These are phyloP conservation scores for Lycium barbarum DNA, from an alignment of 257 asterid species.

Conservation along the genomic window DNA sequence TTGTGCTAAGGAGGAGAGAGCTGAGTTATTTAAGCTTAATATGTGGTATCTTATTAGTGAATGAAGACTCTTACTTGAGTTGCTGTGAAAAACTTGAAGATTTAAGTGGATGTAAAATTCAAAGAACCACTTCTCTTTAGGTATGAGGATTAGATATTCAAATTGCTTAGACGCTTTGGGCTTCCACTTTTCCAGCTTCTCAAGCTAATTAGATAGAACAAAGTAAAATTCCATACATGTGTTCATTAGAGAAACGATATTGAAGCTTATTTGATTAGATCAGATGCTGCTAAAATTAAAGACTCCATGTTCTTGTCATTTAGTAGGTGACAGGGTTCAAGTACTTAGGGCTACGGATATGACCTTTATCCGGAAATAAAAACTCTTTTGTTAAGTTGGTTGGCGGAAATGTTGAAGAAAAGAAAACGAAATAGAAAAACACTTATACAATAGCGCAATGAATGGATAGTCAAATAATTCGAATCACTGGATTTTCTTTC, in stretches of 20 bases:
- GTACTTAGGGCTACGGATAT: constrained; percentile 11
- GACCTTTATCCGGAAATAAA: not conserved
- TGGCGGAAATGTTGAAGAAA: not conserved
- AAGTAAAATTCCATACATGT: not conserved
- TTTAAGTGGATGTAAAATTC: constrained; percentile 19
- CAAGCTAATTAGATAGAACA: constrained; percentile 6
- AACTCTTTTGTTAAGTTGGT: not conserved
- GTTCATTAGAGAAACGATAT: not conserved
- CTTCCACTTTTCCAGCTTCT: constrained; percentile 8
- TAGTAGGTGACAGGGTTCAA: not conserved
- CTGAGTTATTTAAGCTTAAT: not conserved
- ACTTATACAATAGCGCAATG: not conserved
- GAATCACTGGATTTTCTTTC: not conserved
- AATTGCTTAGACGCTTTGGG: not conserved
- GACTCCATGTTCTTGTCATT: not conserved
- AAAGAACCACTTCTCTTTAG: not conserved
- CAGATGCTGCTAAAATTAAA: constrained; percentile 15
- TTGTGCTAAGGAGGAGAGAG: not conserved
- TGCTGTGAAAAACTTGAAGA: not conserved
- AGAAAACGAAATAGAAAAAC: not conserved
- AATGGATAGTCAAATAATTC: not conserved
- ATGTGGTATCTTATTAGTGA: not conserved
- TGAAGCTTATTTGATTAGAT: not conserved
- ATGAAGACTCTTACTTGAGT: not conserved
- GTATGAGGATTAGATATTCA: not conserved